Evolutionary conservation across 1,284 basidiomycete species (phyloP), one percentile per base, ranked within the genome.

Genomic region (Leccinum angustisporum): DNA sequence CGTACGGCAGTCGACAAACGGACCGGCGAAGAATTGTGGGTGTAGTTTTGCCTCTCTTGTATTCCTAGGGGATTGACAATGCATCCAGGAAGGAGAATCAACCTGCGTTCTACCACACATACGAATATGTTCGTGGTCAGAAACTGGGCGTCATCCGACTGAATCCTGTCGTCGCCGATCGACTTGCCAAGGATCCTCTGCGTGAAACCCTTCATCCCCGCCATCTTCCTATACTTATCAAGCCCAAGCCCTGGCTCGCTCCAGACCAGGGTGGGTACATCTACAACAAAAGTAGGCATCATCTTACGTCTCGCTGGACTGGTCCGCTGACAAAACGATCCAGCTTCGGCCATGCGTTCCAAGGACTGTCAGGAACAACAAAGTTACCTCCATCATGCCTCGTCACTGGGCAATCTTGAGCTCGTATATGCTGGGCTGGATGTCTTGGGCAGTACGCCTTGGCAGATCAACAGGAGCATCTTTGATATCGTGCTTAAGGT

Each of bases 181-280:
- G 91, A 2, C 80, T 99, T 62, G 88, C 92, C 8, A 88, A 86
- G 64, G 96, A 98, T 67, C 82, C 80, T 40, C 73, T 96, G 5
- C 78, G 82, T n/a, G 86, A 90, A 58, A 88, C 92, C 0, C 79
- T 98, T 10, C 94, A 97, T 75, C 95, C 97, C 14, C 91, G 96
- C 8, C 94, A 97, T 75, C 81, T 99, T 53, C 97, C 97, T 8
- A 99, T 99, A 97, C 83, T 99, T 2, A 86, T 97, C 25, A 89
- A 88, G 62, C 97, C 97, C 1, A 89, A 89, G 67, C 92, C 92
- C 0, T 99, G 97, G 97, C 74, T 91, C 1, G 81, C 80, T 61
- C 84, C 88, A 69, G 85, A 92, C 63, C 81, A 90, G 50, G 97
- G 97, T 14, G 94, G 91, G 2, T 98, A 98, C 75, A 78, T 96